Evolutionary conservation across 768 basidiomycete species (phyloP).

Genomic region (Psilocybe cyanescens): DNA sequence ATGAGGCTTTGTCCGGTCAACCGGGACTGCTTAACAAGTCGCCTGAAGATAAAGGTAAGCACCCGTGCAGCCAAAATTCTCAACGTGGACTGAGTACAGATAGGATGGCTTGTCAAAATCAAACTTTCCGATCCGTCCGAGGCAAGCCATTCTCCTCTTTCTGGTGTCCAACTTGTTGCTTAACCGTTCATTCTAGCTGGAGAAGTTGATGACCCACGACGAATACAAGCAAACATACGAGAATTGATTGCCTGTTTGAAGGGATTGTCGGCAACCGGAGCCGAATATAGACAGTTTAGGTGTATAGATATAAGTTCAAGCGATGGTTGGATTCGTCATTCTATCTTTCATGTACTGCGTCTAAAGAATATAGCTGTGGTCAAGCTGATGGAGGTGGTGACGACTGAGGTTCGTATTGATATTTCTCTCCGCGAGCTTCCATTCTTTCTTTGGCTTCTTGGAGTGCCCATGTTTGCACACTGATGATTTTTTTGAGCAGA

Average conservation of each 20-base stretch:
- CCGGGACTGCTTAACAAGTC: slow-evolving; percentile 90
- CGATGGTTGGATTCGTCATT: background rate
- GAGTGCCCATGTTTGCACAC: slow-evolving; percentile 92
- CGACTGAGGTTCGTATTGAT: slow-evolving; percentile 73
- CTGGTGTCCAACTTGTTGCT: background rate
- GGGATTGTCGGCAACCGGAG: background rate
- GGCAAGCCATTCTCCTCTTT: slow-evolving; percentile 44
- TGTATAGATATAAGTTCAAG: background rate
- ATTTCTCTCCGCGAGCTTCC: slow-evolving; percentile 92
- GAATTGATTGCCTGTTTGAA: slow-evolving; percentile 22
- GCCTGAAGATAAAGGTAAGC: slow-evolving; percentile 79
- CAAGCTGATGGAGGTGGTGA: slow-evolving; percentile 30
- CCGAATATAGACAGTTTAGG: slow-evolving; percentile 9
- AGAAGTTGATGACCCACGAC: slow-evolving; percentile 71
- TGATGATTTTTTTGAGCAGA: slow-evolving; percentile 31
- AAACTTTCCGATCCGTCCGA: slow-evolving; percentile 77
- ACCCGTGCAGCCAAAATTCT: background rate
- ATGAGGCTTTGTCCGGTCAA: slow-evolving; percentile 63
- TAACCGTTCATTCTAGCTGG: slow-evolving; percentile 49
- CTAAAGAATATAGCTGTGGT: slow-evolving; percentile 11
- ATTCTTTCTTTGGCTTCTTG: slow-evolving; percentile 88
- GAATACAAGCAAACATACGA: slow-evolving; percentile 63
- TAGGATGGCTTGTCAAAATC: slow-evolving; percentile 98
- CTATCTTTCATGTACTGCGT: slow-evolving; percentile 9
- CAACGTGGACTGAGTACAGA: background rate